Conservation (phyloP, 2,329 filamentous ascomycete genomes). For the Verticillium longisporum region DNA sequence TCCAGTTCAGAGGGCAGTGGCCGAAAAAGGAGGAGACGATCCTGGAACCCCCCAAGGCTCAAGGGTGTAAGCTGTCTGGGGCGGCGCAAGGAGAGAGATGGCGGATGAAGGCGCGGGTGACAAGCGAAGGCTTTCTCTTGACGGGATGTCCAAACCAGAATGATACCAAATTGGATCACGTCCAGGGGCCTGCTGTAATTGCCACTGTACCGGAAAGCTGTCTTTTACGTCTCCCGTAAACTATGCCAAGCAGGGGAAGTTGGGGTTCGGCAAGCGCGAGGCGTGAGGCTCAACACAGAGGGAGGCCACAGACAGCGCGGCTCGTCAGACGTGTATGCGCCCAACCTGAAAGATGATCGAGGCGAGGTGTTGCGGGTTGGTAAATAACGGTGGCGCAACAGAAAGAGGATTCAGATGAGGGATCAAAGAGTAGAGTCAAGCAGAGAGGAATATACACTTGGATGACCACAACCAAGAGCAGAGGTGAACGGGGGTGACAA, state of each 20-base stretch:
- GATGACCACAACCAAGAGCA: neutral
- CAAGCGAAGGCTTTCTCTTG: neutral
- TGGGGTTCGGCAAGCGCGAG: neutral
- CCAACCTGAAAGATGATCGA: neutral
- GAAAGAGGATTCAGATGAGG: neutral
- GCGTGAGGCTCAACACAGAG: neutral
- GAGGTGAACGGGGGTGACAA: neutral
- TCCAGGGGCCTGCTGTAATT: conserved; percentile 3
- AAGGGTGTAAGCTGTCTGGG: neutral
- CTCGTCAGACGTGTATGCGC: neutral
- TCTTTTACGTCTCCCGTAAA: neutral
- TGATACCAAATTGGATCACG: neutral
- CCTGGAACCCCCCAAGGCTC: neutral
- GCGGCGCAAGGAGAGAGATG: neutral
- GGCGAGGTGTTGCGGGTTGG: neutral
- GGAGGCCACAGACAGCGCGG: neutral
- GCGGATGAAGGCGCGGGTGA: neutral
- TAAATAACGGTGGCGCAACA: neutral
- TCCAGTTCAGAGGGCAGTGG: conserved; percentile 6
- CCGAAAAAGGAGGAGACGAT: conserved; percentile 3
- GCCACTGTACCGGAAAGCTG: conserved; percentile 7
- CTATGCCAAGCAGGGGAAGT: neutral
- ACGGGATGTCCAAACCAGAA: neutral
- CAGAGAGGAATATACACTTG: neutral
- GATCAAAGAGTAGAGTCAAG: neutral